Conservation (phyloP, 2,329 filamentous ascomycete species). For the Fusarium brachygibbosum region DNA sequence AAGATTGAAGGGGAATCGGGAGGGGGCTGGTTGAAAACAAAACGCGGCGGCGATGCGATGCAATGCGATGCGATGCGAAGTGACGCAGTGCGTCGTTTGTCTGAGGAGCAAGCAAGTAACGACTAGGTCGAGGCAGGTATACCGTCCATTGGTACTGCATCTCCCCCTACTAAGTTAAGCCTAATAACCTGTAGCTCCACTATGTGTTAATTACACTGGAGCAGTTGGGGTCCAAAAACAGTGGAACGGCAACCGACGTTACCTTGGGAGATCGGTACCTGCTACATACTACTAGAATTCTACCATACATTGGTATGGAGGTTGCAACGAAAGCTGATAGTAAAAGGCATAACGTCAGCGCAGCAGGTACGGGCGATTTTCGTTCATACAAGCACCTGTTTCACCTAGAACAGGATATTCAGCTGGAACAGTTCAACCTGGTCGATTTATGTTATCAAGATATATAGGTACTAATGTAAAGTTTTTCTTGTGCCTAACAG, state of each 20-base stretch:
- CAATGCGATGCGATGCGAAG: constrained; percentile 42
- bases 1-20: constrained; percentile 8
- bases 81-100: constrained; percentile 52
- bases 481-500: too few species aligned
- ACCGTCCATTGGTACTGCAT: constrained; percentile 28
- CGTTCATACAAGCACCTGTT: neutral
- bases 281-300: neutral
- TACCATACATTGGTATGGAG: neutral
- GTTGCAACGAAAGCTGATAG: too few species aligned
- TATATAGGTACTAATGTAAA: neutral
- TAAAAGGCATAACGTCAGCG: too few species aligned
- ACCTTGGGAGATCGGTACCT: neutral
- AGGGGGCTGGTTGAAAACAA: constrained; percentile 18
- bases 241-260: neutral
- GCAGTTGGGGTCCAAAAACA: constrained; percentile 3
- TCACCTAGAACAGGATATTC: neutral
- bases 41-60: constrained; percentile 37
- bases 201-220: constrained; percentile 13
- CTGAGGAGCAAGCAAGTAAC: constrained; percentile 45
- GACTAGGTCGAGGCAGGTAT: constrained; percentile 38
- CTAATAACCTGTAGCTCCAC: constrained; percentile 8
- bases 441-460: neutral
- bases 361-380: neutral
- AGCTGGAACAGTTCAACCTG: too few species aligned
- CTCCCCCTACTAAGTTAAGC: constrained; percentile 40